These are phyloP conservation scores for Wickerhamomyces sp. DNA, from an alignment of 1,139 yeast genomes.

Conservation along the genomic window DNA sequence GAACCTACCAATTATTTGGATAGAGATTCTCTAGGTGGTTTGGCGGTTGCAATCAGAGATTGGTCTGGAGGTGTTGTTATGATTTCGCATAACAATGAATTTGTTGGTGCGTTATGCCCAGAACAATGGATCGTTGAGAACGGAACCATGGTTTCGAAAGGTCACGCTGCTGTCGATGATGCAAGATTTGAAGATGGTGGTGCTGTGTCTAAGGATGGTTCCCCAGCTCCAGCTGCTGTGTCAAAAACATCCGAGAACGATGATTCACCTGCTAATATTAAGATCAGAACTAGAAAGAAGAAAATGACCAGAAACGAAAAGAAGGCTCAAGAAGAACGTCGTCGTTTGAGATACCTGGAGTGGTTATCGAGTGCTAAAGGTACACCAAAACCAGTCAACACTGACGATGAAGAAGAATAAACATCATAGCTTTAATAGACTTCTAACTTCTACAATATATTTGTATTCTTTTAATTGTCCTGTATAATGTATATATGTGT, in stretches of 20 bases:
- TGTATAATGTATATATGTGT: too few species aligned
- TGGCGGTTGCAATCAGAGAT: constrained; percentile 95
- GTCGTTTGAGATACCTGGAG: constrained; percentile 89
- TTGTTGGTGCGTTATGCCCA: constrained; percentile 95
- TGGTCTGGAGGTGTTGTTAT: constrained; percentile 98
- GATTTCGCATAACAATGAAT: constrained; percentile 97
- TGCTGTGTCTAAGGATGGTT: constrained; percentile 40
- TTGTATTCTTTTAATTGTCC: background rate
- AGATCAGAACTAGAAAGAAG: constrained; percentile 89
- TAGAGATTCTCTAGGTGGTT: constrained; percentile 95
- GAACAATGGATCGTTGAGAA: constrained; percentile 98
- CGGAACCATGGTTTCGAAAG: constrained; percentile 84
- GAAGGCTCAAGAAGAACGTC: constrained; percentile 87
- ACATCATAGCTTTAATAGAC: background rate
- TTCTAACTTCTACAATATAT: background rate
- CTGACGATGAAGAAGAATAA: constrained; percentile 80
- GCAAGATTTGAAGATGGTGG: constrained; percentile 80
- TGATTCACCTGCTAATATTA: constrained; percentile 94
- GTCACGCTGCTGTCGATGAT: constrained; percentile 68
- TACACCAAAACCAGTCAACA: constrained; percentile 88
- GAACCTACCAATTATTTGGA: constrained; percentile 98
- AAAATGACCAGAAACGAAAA: constrained; percentile 95
- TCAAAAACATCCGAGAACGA: constrained; percentile 56
- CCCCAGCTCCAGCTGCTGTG: constrained; percentile 38
- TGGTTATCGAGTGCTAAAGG: constrained; percentile 98